Conservation (phyloP, 805 yeast genomes). For the Candida nitratophila region DNA sequence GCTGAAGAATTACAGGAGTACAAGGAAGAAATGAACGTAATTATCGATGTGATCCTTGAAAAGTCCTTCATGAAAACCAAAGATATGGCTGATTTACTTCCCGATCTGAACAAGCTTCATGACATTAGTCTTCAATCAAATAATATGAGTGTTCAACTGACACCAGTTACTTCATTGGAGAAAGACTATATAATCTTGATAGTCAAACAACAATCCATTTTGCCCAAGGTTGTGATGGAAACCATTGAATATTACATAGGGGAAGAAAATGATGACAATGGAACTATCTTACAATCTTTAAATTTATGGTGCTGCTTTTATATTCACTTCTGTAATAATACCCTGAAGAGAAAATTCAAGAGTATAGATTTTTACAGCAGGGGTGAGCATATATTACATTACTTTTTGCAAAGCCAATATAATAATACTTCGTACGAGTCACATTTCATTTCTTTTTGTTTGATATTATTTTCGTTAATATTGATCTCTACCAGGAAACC, state of each 20-base stretch:
- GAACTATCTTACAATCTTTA: neutral
- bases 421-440: too few species aligned
- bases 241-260: neutral
- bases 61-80: neutral
- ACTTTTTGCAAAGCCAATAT: neutral
- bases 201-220: neutral
- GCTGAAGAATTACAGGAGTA: constrained; percentile 1
- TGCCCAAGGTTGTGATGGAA: neutral
- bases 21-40: constrained; percentile 2
- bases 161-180: neutral
- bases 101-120: neutral
- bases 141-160: neutral
- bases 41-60: neutral
- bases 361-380: neutral
- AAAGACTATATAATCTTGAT: neutral
- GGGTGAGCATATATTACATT: neutral
- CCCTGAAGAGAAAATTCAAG: neutral
- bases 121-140: neutral
- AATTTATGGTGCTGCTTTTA: constrained; percentile 4
- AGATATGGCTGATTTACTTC: neutral
- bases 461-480: neutral
- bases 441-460: neutral
- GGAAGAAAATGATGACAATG: neutral
- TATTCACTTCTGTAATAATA: neutral
- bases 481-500: neutral